Base-by-base conservation (phyloP, 2,329 filamentous ascomycete genomes). In the Cephalotrichum gorgonifer region DNA sequence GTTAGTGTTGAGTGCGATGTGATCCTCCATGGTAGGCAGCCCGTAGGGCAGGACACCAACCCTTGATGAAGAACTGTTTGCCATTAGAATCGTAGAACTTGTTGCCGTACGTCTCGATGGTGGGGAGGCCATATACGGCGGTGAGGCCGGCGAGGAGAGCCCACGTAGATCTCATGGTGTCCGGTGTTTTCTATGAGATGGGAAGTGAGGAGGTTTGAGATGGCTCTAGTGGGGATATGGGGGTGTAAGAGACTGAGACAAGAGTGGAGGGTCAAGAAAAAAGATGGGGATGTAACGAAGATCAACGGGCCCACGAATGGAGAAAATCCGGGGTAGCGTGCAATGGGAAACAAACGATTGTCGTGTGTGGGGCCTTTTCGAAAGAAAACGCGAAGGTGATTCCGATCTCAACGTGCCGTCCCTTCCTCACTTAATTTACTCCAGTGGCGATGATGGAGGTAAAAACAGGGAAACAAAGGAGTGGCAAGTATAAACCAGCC, bases 21-120 rank as follows among this genome's bases (percentile, higher is more conserved):
- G n/a, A n/a, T n/a, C n/a, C n/a, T n/a, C n/a, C n/a, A n/a, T n/a
- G n/a, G n/a, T n/a, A n/a, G n/a, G n/a, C n/a, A 6, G 11, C 2
- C 23, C 23, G 15, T 23, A 14, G 20, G 30, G 20, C 28, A 39
- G 11, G 9, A 17, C 9, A 27, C 62, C 46, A 65, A 86, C 87
- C 87, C 70, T 90, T 93, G 64, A 93, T 76, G 65, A 81, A 93
- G 73, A 86, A 94, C 62, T 94, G 88, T 28, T 81, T 74, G 54
- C 88, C 88, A 63, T 90, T 79, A 58, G 78, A 79, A 56, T 81
- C 82, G 71, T 94, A 95, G 72, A 95, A 88, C 68, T 94, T 95
- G 69, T 83, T 82, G 46, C 88, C 88, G 48, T 83, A 78, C 20
- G 70, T 66, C 47, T 72, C 68, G 51, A 81, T 70, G 23, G 71